Percentiles rank a stretch among this genome's conserved stretches.
Evolutionary conservation across 2,329 filamentous ascomycete species (phyloP).

Genomic region (Teratosphaeria nubilosa): DNA sequence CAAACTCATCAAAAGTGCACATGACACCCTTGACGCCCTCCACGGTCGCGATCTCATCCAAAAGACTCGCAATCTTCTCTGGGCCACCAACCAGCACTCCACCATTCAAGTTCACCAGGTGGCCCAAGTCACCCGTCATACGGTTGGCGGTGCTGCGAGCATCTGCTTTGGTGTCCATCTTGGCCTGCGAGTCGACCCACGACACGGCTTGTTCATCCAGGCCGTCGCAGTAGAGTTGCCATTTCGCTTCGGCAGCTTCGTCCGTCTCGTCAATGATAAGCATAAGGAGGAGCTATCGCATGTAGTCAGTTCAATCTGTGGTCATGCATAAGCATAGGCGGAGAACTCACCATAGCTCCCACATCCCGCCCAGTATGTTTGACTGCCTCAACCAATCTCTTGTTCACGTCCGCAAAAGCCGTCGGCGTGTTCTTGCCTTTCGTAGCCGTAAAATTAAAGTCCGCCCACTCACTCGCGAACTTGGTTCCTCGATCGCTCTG

Average conservation of each 20-base stretch:
- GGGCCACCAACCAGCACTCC: constrained; percentile 4
- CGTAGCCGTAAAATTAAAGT: constrained; percentile 8
- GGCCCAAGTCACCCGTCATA: constrained; percentile 1
- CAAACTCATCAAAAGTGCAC: constrained; percentile 8
- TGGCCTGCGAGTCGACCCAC: constrained; percentile 6
- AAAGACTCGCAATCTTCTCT: constrained; percentile 3
- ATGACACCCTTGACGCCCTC: constrained; percentile 8
- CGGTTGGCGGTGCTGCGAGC: constrained; percentile 3
- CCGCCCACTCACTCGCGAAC: constrained; percentile 6
- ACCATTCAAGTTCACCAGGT: constrained; percentile 7
- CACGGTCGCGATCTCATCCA: constrained; percentile 3
- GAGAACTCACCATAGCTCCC: constrained; percentile 1
- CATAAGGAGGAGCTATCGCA: constrained; percentile 6
- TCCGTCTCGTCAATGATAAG: constrained; percentile 8
- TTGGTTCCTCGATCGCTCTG: constrained; percentile 6
- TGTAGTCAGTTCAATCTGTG: not conserved
- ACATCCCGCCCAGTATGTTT: constrained; percentile 6
- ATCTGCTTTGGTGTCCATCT: constrained; percentile 9
- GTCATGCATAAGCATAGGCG: not conserved
- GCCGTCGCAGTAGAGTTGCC: constrained; percentile 8
- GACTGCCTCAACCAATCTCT: constrained; percentile 3
- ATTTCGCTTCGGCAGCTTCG: constrained; percentile 6
- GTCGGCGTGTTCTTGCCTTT: constrained; percentile 7
- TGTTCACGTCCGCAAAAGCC: constrained; percentile 3
- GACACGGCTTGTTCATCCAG: constrained; percentile 8